A percentile compares a stretch with the other conserved stretches of the same genome.
Conservation (phyloP, 1,139 yeast genomes). For the Suhomyces panamericanus region DNA sequence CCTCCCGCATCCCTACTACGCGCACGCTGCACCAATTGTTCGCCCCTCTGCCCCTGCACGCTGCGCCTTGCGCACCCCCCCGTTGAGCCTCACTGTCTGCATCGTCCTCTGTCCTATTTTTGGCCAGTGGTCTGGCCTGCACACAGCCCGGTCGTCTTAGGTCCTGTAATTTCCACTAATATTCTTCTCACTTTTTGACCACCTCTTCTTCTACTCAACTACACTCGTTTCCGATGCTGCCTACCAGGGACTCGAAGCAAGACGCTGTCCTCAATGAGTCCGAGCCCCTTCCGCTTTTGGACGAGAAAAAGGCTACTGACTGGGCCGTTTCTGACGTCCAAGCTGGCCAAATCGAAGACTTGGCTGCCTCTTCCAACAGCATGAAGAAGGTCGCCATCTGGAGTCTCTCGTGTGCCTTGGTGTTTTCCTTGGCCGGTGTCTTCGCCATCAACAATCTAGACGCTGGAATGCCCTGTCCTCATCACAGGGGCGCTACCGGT, state of each 20-base stretch:
- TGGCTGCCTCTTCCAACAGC: neutral
- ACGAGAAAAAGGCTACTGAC: conserved; percentile 1
- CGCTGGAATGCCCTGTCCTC: conserved; percentile 1
- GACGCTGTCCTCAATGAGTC: conserved; percentile 1
- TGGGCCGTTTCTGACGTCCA: conserved; percentile 1
- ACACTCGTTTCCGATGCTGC: conserved; percentile 11
- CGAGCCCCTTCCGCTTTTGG: neutral
- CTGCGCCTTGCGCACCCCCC: no score
- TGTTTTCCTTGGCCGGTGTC: neutral
- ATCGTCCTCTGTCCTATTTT: neutral
- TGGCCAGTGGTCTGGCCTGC: neutral
- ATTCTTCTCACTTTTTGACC: neutral
- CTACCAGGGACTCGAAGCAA: conserved; percentile 3
- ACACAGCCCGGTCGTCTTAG: neutral
- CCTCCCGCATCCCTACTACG: no score
- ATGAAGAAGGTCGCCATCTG: neutral
- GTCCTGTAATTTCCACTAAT: neutral
- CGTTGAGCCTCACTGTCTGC: neutral
- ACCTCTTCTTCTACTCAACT: conserved; percentile 1
- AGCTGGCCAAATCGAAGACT: conserved; percentile 1
- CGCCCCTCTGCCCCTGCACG: no score
- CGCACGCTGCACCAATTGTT: no score
- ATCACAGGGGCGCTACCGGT: neutral
- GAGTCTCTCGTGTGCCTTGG: neutral
- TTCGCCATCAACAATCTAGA: neutral